Evolutionary conservation across 345 rosid genomes (phyloP), one percentile per base, ranked within the genome.

Genomic region (Xanthoceras sorbifolium): DNA sequence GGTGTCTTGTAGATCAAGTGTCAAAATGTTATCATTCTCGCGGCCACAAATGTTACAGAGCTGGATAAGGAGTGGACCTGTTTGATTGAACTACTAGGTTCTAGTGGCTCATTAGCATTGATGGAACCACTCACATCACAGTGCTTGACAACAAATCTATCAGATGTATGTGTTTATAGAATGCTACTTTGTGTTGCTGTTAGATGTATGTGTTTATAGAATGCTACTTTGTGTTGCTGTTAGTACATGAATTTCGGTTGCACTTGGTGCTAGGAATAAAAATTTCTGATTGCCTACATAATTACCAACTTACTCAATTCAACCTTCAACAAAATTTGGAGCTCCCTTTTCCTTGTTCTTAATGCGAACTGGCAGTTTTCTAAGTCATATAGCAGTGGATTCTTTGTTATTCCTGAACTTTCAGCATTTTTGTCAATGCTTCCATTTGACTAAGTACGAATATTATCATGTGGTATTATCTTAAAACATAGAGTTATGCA

Each of bases 61-160:
- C 90, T 96, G 73, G 87, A 91, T 69, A 82, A 79, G 34, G 93
- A 94, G 83, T 96, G 98, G 97, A 88, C 84, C 69, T 94, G 99
- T 87, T 79, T 94, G 88, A 86, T 86, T 4, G 94, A 92, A 69
- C 71, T 86, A 11, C 73, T 84, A 66, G 86, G 74, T 79, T 82
- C 90, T n/a, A 76, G 73, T 77, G 91, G 88, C 65, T 79, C 82
- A 55, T 68, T 92, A 42, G 76, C 85, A 50, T 71, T 85, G 71
- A 79, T 74, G 82, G 87, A 92, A 78, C 92, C 90, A 69, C 89
- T 84, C 64, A 70, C 80, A 25, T 84, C 90, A 60, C 90, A 88
- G 82, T 66, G 54, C 75, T 65, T 94, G 71, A 76, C 77, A 44
- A 82, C 94, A 82, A 83, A 81, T 80, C 81, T 91, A 46, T 76